Evolutionary conservation across 1,284 basidiomycete genomes (phyloP), one percentile per base, ranked within the genome.

Genomic region (Melanopsichium pennsylvanicum): DNA sequence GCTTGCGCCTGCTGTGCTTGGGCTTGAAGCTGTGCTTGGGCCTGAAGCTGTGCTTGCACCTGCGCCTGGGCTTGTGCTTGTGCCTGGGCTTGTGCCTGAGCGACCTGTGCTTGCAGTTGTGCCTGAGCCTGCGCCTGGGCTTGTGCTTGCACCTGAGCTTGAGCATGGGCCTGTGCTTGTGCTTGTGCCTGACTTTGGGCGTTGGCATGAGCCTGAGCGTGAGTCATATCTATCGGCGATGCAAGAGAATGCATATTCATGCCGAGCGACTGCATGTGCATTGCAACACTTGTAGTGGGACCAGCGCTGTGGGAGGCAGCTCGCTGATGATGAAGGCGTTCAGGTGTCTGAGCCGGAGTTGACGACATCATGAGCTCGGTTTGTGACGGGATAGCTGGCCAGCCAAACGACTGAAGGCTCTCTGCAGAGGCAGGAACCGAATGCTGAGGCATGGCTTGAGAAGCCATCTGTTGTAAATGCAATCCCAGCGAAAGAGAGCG

Each of bases 401-500:
- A 70, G 5, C 48, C 52, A 23, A 64, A 63, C 2, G 60, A 33
- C 22, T 52, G 56, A 7, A 70, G 32, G 23, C 48, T 56, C 16
- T 60, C 48, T 8, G 67, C 60, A 11, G 56, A 60, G 18, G 51
- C 52, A 2, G 67, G 56, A 10, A 57, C 35, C 4, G 60, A 57
- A 2, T 63, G 60, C 40, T 55, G 60, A 18, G 56, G 52, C 50
- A 63, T 60, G 16, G 60, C 25, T 8, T 60, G 55, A 0, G 56
- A 51, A 4, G 56, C 36, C 27, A 70, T 15, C 31, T 63, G 55
- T 21, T 70, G 67, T 43, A 70, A 22, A 35, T 70, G 60, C 29
- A 70, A 5, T 10, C 67, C 67, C 15, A 70, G 21, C 2, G 67
- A 70, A 3, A 59, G 31, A 7, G 67, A 70, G 8, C 67, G 60